phyloP scores from a whole-genome alignment of 192 early-diverging fungal species.

The Coemansia interrupta region DNA sequence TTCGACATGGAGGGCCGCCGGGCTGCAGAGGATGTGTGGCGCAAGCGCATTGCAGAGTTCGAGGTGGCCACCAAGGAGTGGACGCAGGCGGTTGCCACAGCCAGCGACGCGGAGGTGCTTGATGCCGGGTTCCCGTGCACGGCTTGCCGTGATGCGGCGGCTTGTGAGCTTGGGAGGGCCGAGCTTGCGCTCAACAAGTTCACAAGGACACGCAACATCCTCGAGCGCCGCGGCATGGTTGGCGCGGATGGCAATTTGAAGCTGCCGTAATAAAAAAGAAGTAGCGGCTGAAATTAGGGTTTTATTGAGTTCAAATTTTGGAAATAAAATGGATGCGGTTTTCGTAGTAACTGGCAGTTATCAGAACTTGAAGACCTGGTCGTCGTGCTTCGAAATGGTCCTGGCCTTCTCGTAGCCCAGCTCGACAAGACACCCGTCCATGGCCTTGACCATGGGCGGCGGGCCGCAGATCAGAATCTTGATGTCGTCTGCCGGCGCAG shows the following conservation, averaged over 20 bases:
- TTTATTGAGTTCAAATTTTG: not conserved
- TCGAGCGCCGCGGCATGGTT: conserved; percentile 24
- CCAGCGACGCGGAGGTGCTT: not conserved
- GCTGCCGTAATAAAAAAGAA: conserved; percentile 12
- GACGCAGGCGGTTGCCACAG: conserved; percentile 11
- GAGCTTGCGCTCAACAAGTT: conserved; percentile 32
- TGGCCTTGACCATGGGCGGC: conserved; percentile 82
- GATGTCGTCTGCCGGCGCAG: conserved; percentile 70
- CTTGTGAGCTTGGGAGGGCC: conserved; percentile 14
- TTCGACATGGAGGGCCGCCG: conserved; percentile 28
- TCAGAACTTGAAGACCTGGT: conserved; percentile 91
- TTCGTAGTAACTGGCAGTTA: too few species aligned
- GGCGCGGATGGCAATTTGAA: conserved; percentile 18
- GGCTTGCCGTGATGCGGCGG: conserved; percentile 19
- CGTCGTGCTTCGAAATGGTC: conserved; percentile 74
- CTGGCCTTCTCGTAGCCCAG: conserved; percentile 77
- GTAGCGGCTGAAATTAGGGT: not conserved
- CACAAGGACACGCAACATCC: conserved; percentile 22
- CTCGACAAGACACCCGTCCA: conserved; percentile 65
- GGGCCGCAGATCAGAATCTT: conserved; percentile 92
- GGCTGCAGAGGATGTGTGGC: conserved; percentile 31
- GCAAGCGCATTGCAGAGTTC: conserved; percentile 20
- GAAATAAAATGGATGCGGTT: not conserved
- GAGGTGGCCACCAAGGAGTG: conserved; percentile 30
- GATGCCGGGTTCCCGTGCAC: not conserved